These are phyloP conservation scores for Ambrosiella cleistominuta DNA, from an alignment of 2,329 filamentous ascomycete genomes.

Conservation along the genomic window DNA sequence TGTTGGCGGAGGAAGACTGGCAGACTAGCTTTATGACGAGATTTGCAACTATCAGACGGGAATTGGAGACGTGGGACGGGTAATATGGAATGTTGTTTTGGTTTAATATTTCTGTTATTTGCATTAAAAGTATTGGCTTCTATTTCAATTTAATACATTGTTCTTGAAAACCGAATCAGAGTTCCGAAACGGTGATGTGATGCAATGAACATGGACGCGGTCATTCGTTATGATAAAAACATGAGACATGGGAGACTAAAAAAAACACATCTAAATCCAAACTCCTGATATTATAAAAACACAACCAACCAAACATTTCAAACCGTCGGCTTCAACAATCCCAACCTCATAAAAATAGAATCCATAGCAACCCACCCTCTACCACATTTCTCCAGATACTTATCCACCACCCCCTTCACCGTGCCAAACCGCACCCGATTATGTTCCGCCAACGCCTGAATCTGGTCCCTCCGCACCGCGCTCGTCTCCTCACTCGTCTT, in stretches of 20 bases:
- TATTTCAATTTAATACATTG: background rate
- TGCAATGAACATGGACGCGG: background rate
- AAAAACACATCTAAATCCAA: background rate
- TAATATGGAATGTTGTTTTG: background rate
- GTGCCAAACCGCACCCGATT: constrained; percentile 67
- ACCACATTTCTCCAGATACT: constrained; percentile 76
- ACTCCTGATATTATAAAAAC: background rate
- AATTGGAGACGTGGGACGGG: background rate
- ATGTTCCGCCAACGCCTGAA: constrained; percentile 58
- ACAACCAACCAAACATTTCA: background rate
- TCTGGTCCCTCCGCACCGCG: constrained; percentile 41
- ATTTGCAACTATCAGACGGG: background rate
- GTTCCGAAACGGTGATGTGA: too few relatives aligned
- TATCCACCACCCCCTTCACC: constrained; percentile 59
- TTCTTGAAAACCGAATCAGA: background rate
- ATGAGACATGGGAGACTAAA: background rate
- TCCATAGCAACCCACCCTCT: constrained; percentile 92
- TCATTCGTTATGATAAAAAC: too few relatives aligned
- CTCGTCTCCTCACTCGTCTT: constrained; percentile 17
- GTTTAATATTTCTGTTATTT: background rate
- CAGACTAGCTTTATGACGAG: background rate
- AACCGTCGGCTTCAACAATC: constrained; percentile 23
- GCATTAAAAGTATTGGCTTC: constrained; percentile 1
- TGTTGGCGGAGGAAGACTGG: background rate
- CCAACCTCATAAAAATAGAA: constrained; percentile 55